These are phyloP conservation scores for Abrus precatorius DNA, from an alignment of 306 rosid genomes.

Conservation along the genomic window DNA sequence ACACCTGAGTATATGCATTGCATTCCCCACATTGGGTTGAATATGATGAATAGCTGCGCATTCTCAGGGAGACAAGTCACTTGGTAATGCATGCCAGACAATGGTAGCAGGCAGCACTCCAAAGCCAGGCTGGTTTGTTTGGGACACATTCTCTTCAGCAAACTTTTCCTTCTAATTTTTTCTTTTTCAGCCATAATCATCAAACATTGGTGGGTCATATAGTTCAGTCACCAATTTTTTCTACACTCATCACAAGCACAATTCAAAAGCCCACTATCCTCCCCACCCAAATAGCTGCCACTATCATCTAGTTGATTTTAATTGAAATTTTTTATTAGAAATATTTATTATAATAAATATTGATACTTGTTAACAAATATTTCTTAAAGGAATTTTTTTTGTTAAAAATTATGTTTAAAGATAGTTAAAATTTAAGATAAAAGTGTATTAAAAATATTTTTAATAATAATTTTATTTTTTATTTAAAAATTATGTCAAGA, in stretches of 20 bases:
- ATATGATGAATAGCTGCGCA: constrained; percentile 24
- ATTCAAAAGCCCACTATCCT: neutral
- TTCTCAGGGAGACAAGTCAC: constrained; percentile 13
- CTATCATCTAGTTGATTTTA: too few species aligned
- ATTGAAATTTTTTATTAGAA: too few species aligned
- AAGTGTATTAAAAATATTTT: too few species aligned
- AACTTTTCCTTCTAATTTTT: constrained; percentile 1
- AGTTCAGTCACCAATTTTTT: constrained; percentile 3
- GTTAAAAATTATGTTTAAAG: too few species aligned
- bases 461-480: too few species aligned
- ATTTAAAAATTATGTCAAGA: too few species aligned
- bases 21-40: neutral
- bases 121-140: constrained; percentile 44
- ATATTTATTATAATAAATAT: too few species aligned
- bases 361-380: too few species aligned
- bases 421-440: too few species aligned
- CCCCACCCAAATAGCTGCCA: too few species aligned
- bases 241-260: constrained; percentile 16
- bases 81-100: constrained; percentile 56
- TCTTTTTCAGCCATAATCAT: constrained; percentile 25
- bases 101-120: constrained; percentile 48
- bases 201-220: constrained; percentile 42
- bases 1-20: neutral
- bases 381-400: too few species aligned
- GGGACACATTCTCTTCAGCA: constrained; percentile 9